Conservation (phyloP, 495 filamentous ascomycete species). For the Aspergillus nidulans region DNA sequence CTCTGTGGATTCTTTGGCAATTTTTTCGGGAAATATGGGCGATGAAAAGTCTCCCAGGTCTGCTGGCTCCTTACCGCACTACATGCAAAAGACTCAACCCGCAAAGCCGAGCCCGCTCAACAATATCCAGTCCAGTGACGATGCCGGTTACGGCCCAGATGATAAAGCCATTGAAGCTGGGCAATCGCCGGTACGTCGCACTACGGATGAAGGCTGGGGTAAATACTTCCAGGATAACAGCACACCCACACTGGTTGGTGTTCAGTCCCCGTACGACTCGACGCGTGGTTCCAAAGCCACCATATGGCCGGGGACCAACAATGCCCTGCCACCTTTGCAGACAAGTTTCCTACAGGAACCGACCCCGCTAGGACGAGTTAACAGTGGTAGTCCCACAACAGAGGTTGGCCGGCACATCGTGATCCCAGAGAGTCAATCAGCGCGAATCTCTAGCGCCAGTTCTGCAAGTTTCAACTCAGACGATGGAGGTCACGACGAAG, state of each 20-base stretch:
- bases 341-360: constrained; percentile 38
- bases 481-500: constrained; percentile 27
- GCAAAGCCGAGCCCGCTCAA: constrained; percentile 29
- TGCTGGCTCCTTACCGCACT: constrained; percentile 22
- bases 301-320: constrained; percentile 31
- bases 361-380: constrained; percentile 49
- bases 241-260: constrained; percentile 35
- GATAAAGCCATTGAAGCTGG: constrained; percentile 22
- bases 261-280: constrained; percentile 11
- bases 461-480: constrained; percentile 54
- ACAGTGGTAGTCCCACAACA: constrained; percentile 64
- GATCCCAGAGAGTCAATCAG: constrained; percentile 55
- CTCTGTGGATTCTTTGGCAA: constrained; percentile 43
- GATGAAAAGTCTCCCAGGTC: constrained; percentile 34
- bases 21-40: constrained; percentile 38
- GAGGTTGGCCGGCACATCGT: constrained; percentile 42
- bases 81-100: constrained; percentile 15
- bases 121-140: constrained; percentile 33
- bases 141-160: constrained; percentile 22
- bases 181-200: constrained; percentile 26
- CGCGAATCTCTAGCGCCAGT: constrained; percentile 56
- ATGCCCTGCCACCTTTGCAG: constrained; percentile 31
- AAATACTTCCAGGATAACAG: constrained; percentile 55
- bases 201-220: constrained; percentile 55
- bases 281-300: constrained; percentile 28